Base-by-base conservation (phyloP, 2,329 filamentous ascomycete genomes). In the Ophiostoma quercus region DNA sequence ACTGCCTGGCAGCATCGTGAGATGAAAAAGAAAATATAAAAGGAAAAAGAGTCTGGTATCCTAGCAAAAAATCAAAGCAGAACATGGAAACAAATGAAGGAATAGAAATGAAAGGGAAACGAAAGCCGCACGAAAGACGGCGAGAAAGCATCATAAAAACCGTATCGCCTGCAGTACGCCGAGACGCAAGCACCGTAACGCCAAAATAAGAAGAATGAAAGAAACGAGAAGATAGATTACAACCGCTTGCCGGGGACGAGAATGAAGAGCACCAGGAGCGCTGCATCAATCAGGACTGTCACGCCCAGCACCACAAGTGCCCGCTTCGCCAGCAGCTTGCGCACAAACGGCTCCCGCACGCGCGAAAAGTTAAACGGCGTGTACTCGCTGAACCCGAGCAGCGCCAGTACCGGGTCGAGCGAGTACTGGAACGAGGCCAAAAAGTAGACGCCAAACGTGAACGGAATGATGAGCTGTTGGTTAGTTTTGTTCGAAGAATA, bases 361-460 rank as follows among this genome's bases (percentile, higher is more conserved):
- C 88, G 87, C 32, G 91, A 90, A 82, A 96, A 97, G 79, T 89
- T 91, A 84, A 97, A 94, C 67, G 96, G 93, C 0, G 94, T 97
- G 81, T 98, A 97, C 82, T 99, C 96, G 82, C 94, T 97, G 79
- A 89, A 90, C 47, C 94, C 94, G n/a, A 91, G 79, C 25, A 98
- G 84, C 4, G 93, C 95, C 79, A 98, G 88, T 73, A 97, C 83
- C 0, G 96, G 94, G 76, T 99, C 95, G 68, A 99, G 87, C 73
- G 92, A 93, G 81, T 98, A 99, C 79, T 98, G 94, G 77, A 98
- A 96, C 2, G 94, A 95, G 37, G 90, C 87, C 43, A 97, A 87
- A 75, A 90, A 88, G 80, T 99, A 99, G 41, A 96, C 87, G 32
- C 93, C 94, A 43, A 99, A 80, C 1, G 92, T 93, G 80, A 98